phyloP scores from a whole-genome alignment of 176 grass and related monocot genomes.

The Rhipidocladum racemiflorum region DNA sequence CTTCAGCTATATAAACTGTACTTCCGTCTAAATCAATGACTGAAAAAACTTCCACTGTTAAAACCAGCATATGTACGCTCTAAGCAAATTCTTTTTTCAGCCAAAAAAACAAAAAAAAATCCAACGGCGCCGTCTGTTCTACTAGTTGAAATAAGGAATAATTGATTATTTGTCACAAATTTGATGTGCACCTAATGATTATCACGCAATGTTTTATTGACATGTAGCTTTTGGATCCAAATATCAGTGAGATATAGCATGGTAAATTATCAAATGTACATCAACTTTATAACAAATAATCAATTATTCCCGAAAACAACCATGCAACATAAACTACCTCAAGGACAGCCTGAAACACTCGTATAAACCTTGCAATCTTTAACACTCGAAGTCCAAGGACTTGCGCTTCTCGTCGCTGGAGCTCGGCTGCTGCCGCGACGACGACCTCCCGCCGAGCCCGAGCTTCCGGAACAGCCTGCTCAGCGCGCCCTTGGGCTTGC shows the following conservation, averaged over 20 bases:
- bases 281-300: too few relatives aligned
- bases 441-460: slow-evolving; percentile 33
- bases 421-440: not conserved
- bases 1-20: too few relatives aligned
- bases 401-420: slow-evolving; percentile 24
- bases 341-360: not conserved
- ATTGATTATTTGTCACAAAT: too few relatives aligned
- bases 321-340: not conserved
- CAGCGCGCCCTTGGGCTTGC: slow-evolving; percentile 49
- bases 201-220: too few relatives aligned
- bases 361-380: not conserved
- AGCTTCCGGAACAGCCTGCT: slow-evolving; percentile 49
- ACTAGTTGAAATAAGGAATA: not conserved
- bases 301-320: too few relatives aligned
- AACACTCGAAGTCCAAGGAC: slow-evolving; percentile 34
- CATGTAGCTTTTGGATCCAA: too few relatives aligned
- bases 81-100: not conserved
- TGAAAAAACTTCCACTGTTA: not conserved
- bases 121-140: not conserved
- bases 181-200: too few relatives aligned
- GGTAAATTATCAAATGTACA: too few relatives aligned
- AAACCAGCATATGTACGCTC: not conserved
- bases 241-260: too few relatives aligned
- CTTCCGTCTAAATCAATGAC: too few relatives aligned
- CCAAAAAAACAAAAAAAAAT: not conserved